Evolutionary conservation across 1,284 basidiomycete species (phyloP), one percentile per base, ranked within the genome.

Genomic region (Hortiboletus rubellus): DNA sequence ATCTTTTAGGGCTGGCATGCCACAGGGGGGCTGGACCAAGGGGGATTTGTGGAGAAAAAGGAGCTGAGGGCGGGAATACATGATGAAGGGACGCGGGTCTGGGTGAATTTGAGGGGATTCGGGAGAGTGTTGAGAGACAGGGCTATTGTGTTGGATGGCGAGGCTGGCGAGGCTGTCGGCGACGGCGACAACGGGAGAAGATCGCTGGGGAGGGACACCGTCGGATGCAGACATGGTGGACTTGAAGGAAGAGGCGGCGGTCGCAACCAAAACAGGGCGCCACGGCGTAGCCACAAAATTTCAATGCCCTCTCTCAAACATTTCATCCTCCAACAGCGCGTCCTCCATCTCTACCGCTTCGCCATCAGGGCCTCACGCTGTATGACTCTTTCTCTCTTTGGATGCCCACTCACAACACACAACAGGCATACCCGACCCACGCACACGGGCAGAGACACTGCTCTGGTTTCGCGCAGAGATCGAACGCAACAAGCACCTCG

Each of bases 1-100:
- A 46, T 88, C 84, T 74, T 87, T 91, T 54, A 94, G 76, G 44
- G 83, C 74, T 50, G 91, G 91, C 92, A 94, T 93, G 62, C 81
- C 82, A 59, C 76, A 69, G 7, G 92, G 92, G 46, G 79, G 76
- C 57, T 80, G 77, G 33, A 94, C 88, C 36, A 94, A 75, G n/a
- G 88, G 85, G n/a, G 91, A 93, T 60, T 82, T 82, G 61, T 82
- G 82, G 36, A 93, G 80, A 57, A 77, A 74, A 53, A 94, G 81
- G 48, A 92, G 74, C 60, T 91, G 83, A 50, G 77, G 67, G 51
- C 87, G 83, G 66, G 83, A 80, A 74, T 92, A 93, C 61, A 84
- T 80, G 62, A 80, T 74, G 62, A 86, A 77, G 45, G 78, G 78
- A 60, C 77, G 80, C 52, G 53, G 27, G 37, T 57, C 50, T 17